Percentiles rank a stretch among this genome's conserved stretches.
Conservation (phyloP, 441 rosid genomes). For the Syzygium syzygioides region DNA sequence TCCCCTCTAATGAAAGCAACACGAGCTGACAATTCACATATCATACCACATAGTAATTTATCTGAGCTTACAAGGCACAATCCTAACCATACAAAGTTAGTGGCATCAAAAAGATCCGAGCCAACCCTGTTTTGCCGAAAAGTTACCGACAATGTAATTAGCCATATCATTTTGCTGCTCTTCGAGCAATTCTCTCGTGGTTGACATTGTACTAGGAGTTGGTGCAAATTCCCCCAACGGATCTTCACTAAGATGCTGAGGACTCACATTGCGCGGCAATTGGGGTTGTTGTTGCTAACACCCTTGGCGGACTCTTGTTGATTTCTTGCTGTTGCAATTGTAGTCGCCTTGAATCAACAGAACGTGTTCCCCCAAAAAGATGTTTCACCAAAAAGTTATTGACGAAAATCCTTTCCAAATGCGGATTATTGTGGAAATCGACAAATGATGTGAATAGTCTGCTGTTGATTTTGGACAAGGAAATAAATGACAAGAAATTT, state of each 20-base stretch:
- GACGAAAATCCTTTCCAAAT: background rate
- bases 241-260: too few species aligned
- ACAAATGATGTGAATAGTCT: background rate
- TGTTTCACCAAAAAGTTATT: too few species aligned
- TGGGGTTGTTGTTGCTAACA: too few species aligned
- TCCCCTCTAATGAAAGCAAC: background rate
- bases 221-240: too few species aligned
- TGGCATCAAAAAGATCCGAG: background rate
- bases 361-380: too few species aligned
- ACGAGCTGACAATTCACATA: background rate
- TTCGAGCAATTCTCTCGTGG: too few species aligned
- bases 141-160: background rate
- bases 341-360: too few species aligned
- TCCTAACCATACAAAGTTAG: background rate
- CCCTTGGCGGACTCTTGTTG: too few species aligned
- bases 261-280: too few species aligned
- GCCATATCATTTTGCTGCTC: too few species aligned
- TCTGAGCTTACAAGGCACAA: background rate
- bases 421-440: background rate
- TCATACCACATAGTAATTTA: background rate
- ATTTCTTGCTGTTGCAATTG: too few species aligned
- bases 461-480: background rate
- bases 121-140: rapidly evolving
- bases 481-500: background rate
- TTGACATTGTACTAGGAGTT: too few species aligned